These are phyloP conservation scores for Trichoderma guizhouense DNA, from an alignment of 2,329 filamentous ascomycete species.

Conservation along the genomic window DNA sequence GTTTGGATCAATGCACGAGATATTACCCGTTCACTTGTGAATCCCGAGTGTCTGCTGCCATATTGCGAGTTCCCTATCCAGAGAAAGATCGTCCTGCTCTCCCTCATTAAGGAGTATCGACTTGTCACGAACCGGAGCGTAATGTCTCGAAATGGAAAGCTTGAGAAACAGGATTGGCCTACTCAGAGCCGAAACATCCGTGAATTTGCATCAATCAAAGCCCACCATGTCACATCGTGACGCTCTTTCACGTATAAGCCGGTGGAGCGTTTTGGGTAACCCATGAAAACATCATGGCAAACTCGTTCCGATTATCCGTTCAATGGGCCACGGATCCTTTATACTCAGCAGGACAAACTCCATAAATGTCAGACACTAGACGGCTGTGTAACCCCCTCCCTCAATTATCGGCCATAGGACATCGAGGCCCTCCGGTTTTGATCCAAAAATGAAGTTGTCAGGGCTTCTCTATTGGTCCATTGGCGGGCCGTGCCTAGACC, in stretches of 20 bases:
- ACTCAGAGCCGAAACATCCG: slow-evolving; percentile 12
- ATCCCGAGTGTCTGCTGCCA: not conserved
- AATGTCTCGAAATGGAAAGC: not conserved
- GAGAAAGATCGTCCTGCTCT: not conserved
- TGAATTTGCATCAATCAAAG: not conserved
- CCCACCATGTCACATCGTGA: slow-evolving; percentile 12
- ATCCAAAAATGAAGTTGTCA: not conserved
- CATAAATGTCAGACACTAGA: not conserved
- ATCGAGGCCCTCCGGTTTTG: not conserved
- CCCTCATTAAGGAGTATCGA: not conserved
- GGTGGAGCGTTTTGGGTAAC: not conserved
- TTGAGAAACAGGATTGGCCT: not conserved
- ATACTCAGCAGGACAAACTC: not conserved
- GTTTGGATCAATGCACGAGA: too few species aligned
- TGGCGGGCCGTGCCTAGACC: slow-evolving; percentile 8
- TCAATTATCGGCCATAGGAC: not conserved
- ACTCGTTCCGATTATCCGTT: slow-evolving; percentile 16
- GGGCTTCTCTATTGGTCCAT: not conserved
- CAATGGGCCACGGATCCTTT: not conserved
- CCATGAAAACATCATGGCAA: slow-evolving; percentile 1
- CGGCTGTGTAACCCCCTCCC: not conserved
- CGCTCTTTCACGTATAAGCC: not conserved
- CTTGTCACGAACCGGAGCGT: not conserved
- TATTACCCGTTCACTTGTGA: not conserved
- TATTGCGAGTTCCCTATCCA: not conserved